Percentiles rank a stretch among this genome's conserved stretches.
Evolutionary conservation across 148 eudicot genomes (phyloP).

Genomic region (Cornus suecica): DNA sequence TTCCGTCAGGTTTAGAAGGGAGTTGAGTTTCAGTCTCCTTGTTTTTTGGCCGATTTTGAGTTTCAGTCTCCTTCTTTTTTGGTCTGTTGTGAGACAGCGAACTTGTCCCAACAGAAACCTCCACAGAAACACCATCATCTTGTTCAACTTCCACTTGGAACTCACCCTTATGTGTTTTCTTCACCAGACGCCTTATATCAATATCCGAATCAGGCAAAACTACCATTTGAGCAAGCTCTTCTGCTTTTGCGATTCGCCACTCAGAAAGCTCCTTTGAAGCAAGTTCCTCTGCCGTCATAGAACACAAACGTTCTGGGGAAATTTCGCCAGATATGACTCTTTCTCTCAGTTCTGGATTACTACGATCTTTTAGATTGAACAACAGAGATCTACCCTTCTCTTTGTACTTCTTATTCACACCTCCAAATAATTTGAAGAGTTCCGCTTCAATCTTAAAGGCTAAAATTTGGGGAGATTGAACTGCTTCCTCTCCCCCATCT

Average conservation of each 20-base stretch:
- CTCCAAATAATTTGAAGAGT: slow-evolving; percentile 83
- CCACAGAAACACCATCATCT: slow-evolving; percentile 52
- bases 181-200: slow-evolving; percentile 81
- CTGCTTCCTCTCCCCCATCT: slow-evolving; percentile 16
- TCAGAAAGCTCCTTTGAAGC: slow-evolving; percentile 94
- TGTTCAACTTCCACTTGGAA: slow-evolving; percentile 79
- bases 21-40: slow-evolving; percentile 18
- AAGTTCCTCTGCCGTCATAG: slow-evolving; percentile 98
- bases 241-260: slow-evolving; percentile 96
- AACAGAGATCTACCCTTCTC: slow-evolving; percentile 89
- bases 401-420: slow-evolving; percentile 91
- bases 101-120: slow-evolving; percentile 42
- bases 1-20: slow-evolving; percentile 27
- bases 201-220: slow-evolving; percentile 81
- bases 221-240: slow-evolving; percentile 74
- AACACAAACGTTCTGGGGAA: slow-evolving; percentile 75
- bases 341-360: slow-evolving; percentile 84
- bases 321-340: slow-evolving; percentile 86
- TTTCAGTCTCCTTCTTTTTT: slow-evolving; percentile 22
- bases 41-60: slow-evolving; percentile 21
- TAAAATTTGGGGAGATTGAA: slow-evolving; percentile 50
- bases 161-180: slow-evolving; percentile 98
- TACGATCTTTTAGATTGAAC: slow-evolving; percentile 90
- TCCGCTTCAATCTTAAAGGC: slow-evolving; percentile 73
- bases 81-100: slow-evolving; percentile 24